phyloP scores from a whole-genome alignment of 768 basidiomycete species.

The Chalciporus pseudorubinellus region DNA sequence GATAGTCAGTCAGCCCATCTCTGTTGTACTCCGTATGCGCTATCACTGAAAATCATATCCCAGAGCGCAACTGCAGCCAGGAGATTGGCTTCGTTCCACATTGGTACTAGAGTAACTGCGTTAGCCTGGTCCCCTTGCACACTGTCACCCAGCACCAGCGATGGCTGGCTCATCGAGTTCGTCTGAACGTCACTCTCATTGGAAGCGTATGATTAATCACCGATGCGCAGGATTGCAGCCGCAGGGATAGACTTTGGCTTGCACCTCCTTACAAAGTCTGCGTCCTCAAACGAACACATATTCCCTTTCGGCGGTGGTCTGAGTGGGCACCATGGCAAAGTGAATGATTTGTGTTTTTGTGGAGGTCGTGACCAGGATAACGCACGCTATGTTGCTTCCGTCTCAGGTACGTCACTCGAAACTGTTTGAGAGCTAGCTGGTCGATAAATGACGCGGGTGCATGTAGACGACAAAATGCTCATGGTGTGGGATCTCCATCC shows the following conservation, averaged over 20 bases:
- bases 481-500: slow-evolving; percentile 88
- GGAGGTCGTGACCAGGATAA: slow-evolving; percentile 69
- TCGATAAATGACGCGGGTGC: slow-evolving; percentile 5
- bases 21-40: not conserved
- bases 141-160: slow-evolving; percentile 64
- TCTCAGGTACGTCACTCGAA: slow-evolving; percentile 52
- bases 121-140: slow-evolving; percentile 76
- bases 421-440: not conserved
- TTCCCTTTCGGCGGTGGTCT: slow-evolving; percentile 77
- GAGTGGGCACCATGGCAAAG: slow-evolving; percentile 75
- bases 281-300: slow-evolving; percentile 46
- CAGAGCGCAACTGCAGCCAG: slow-evolving; percentile 45
- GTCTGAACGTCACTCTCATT: slow-evolving; percentile 18
- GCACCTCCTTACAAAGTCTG: slow-evolving; percentile 62
- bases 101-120: slow-evolving; percentile 62
- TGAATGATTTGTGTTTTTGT: slow-evolving; percentile 79
- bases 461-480: slow-evolving; percentile 74
- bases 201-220: slow-evolving; percentile 7
- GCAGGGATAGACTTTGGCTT: slow-evolving; percentile 70
- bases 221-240: slow-evolving; percentile 54
- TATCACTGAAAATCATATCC: slow-evolving; percentile 10
- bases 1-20: slow-evolving; percentile 54
- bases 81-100: slow-evolving; percentile 66
- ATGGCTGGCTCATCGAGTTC: slow-evolving; percentile 73
- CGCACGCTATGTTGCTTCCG: slow-evolving; percentile 73